A percentile compares a stretch with the other conserved stretches of the same genome.
phyloP scores from a whole-genome alignment of 257 asterid genomes.

The Buddleja alternifolia region DNA sequence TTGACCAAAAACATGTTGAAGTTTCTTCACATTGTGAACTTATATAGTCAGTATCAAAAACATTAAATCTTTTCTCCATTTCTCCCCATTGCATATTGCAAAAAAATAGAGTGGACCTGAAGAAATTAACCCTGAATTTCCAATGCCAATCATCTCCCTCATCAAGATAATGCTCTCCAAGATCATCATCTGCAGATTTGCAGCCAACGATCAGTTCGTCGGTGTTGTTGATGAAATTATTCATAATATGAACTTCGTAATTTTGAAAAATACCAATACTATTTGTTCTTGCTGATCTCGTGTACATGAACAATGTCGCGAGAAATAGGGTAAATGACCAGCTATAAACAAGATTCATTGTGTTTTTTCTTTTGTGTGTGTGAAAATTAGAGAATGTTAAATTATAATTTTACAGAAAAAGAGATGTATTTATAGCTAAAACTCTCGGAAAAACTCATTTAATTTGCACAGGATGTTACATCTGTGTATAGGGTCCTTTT shows the following conservation, averaged over 20 bases:
- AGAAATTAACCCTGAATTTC: constrained; percentile 46
- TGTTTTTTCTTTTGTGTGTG: not conserved
- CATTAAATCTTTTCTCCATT: constrained; percentile 29
- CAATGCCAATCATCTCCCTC: constrained; percentile 41
- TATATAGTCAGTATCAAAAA: constrained; percentile 39
- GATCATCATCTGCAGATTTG: constrained; percentile 48
- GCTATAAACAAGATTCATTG: constrained; percentile 8
- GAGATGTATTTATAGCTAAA: constrained; percentile 26
- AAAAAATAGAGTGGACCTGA: constrained; percentile 45
- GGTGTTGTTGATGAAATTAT: constrained; percentile 11
- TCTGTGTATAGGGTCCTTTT: not conserved
- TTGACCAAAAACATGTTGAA: constrained; percentile 49
- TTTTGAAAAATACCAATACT: constrained; percentile 37
- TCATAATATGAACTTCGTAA: constrained; percentile 40
- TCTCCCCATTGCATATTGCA: constrained; percentile 43
- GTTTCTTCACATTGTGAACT: constrained; percentile 51
- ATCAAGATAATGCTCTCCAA: constrained; percentile 41
- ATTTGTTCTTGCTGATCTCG: constrained; percentile 2
- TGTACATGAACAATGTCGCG: constrained; percentile 1
- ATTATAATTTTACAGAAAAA: not conserved
- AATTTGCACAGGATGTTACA: constrained; percentile 6
- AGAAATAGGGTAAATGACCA: not conserved
- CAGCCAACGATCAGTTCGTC: constrained; percentile 33
- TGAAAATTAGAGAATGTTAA: not conserved
- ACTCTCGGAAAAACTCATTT: not conserved